Base-by-base conservation (phyloP, 192 early-diverging fungal species). In the Coemansia sp. region DNA sequence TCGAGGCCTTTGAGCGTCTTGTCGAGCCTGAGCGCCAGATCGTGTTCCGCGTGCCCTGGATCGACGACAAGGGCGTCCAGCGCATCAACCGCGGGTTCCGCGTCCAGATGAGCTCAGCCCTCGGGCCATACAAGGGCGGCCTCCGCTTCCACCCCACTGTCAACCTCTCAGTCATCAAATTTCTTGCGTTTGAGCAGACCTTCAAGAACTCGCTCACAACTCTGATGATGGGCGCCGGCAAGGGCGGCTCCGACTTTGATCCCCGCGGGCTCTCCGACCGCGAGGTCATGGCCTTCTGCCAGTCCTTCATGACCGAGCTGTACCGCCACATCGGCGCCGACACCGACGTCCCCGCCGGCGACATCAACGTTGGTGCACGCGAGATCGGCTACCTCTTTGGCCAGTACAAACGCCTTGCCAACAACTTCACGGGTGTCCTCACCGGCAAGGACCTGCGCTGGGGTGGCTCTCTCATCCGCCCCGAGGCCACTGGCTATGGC, bases 91-190 rank as follows among this genome's bases (percentile, higher is more conserved):
- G 77, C 67, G 81, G 83, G 59, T 84, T 70, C 83, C 82, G 83
- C 62, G 83, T 84, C 8, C 83, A 84, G 75, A 80, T 84, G 67
- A 83, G 72, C 83, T 84, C 82, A 59, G 82, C 83, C 18, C 72
- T 83, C n/a, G 83, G 83, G 59, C 83, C 83, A 21, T 84, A 84
- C 83, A 84, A 84, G 77, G 82, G 83, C 58, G 83, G 83, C 58
- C 71, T 84, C 31, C 80, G 82, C 70, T 84, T 84, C 77, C 83
- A 84, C 60, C 83, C 82, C 12, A 74, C 83, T 6, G 83, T 84
- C 74, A 84, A 83, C 64, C 75, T 84, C 40, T 83, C 83, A 7
- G 74, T 84, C 26, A 72, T 84, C 65, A 83, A 83, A 73, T 84
- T 84, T 73, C 74, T 84, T 46, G 83, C 77, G 58, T 84, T 83